Percentiles rank a stretch among this genome's conserved stretches.
Evolutionary conservation across 2,329 filamentous ascomycete species (phyloP).

Genomic region (Zasmidium citrigriseum): DNA sequence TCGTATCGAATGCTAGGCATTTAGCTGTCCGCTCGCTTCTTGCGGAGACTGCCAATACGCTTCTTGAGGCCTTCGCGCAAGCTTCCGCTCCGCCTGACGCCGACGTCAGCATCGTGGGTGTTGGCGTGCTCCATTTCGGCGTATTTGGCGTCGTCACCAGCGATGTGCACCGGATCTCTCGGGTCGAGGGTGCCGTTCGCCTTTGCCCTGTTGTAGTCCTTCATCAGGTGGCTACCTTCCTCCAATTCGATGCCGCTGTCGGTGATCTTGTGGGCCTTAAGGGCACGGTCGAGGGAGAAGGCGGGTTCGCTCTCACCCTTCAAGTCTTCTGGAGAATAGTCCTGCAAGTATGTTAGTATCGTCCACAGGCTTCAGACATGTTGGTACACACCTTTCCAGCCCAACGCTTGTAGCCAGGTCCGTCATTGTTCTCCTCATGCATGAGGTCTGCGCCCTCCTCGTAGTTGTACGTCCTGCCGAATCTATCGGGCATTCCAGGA

Average conservation of each 20-base stretch:
- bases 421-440: slow-evolving; percentile 66
- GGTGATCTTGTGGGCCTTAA: slow-evolving; percentile 60
- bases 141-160: slow-evolving; percentile 35
- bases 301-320: slow-evolving; percentile 82
- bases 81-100: slow-evolving; percentile 36
- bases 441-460: slow-evolving; percentile 85
- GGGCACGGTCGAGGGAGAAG: slow-evolving; percentile 68
- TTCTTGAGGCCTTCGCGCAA: slow-evolving; percentile 45
- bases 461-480: slow-evolving; percentile 73
- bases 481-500: slow-evolving; percentile 66
- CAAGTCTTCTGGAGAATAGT: slow-evolving; percentile 73
- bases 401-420: slow-evolving; percentile 78
- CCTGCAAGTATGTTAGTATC: slow-evolving; percentile 27
- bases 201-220: slow-evolving; percentile 37
- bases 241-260: slow-evolving; percentile 46
- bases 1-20: too few species aligned
- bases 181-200: slow-evolving; percentile 28
- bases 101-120: slow-evolving; percentile 24
- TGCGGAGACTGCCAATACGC: slow-evolving; percentile 48
- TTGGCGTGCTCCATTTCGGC: slow-evolving; percentile 35
- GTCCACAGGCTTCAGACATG: not conserved
- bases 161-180: slow-evolving; percentile 35
- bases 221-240: slow-evolving; percentile 40
- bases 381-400: slow-evolving; percentile 66
- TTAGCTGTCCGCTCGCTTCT: slow-evolving; percentile 29